These are phyloP conservation scores for Neoboletus brunneissimus DNA, from an alignment of 768 basidiomycete species.

Conservation along the genomic window DNA sequence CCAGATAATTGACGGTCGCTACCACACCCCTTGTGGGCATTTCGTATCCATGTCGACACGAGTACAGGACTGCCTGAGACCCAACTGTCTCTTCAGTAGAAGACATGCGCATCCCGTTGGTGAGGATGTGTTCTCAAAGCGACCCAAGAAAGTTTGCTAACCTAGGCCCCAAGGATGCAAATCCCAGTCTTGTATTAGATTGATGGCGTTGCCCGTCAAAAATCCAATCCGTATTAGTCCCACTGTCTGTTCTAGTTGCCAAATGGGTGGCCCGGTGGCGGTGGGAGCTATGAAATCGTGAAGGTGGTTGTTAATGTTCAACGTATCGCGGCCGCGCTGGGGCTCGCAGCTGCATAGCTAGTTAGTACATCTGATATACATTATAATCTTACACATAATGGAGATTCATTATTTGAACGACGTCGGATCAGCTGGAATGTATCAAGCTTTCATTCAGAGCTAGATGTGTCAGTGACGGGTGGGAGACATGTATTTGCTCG, in stretches of 20 bases:
- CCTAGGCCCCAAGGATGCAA: slow-evolving; percentile 46
- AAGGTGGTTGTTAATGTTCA: slow-evolving; percentile 1
- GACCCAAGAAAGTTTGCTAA: slow-evolving; percentile 8
- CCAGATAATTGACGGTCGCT: slow-evolving; percentile 76
- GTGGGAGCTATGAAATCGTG: slow-evolving; percentile 21
- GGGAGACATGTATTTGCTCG: neutral
- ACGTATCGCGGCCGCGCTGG: slow-evolving; percentile 24
- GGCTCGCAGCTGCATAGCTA: slow-evolving; percentile 9
- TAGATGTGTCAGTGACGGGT: neutral
- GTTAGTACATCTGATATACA: slow-evolving; percentile 16
- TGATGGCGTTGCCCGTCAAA: slow-evolving; percentile 65
- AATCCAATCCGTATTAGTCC: slow-evolving; percentile 73
- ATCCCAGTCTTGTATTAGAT: slow-evolving; percentile 51
- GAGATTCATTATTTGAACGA: slow-evolving; percentile 1
- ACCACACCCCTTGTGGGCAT: slow-evolving; percentile 65
- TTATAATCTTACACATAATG: slow-evolving; percentile 26
- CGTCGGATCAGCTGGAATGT: neutral
- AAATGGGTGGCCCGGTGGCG: slow-evolving; percentile 9
- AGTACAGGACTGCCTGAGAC: slow-evolving; percentile 60
- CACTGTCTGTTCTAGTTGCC: slow-evolving; percentile 39
- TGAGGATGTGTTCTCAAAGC: slow-evolving; percentile 23
- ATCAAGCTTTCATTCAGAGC: neutral
- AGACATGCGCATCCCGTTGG: slow-evolving; percentile 58
- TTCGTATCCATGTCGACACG: slow-evolving; percentile 71
- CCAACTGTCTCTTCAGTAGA: slow-evolving; percentile 68